Evolutionary conservation across 805 yeast species (phyloP).

Genomic region (Metschnikowia hibisci): DNA sequence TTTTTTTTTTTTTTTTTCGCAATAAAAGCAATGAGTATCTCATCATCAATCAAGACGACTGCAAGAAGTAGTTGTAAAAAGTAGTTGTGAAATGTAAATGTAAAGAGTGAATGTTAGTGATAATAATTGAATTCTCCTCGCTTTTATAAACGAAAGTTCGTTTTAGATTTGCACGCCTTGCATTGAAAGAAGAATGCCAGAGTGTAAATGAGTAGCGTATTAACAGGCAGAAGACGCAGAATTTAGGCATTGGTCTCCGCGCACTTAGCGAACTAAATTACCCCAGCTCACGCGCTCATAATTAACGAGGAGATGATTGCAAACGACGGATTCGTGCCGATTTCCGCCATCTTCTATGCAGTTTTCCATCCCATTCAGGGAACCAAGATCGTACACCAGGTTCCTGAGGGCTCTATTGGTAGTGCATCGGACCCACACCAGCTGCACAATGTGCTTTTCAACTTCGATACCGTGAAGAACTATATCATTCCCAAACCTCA

Average conservation of each 20-base stretch:
- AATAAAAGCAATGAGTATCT: too few species aligned
- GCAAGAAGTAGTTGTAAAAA: too few species aligned
- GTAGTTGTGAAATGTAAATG: too few species aligned
- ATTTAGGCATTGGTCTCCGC: background rate
- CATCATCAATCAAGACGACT: too few species aligned
- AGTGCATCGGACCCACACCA: conserved; percentile 9
- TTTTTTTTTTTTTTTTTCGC: too few species aligned
- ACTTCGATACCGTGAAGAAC: conserved; percentile 83
- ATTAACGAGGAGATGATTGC: conserved; percentile 24
- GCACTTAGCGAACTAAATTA: background rate
- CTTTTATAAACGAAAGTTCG: too few species aligned
- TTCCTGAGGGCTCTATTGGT: conserved; percentile 68
- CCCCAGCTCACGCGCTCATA: background rate
- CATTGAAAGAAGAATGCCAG: too few species aligned
- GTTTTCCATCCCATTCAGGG: conserved; percentile 96
- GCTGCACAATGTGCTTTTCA: conserved; percentile 40
- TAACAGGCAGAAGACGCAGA: too few species aligned
- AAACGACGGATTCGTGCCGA: conserved; percentile 76
- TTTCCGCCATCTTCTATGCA: conserved; percentile 81
- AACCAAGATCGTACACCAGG: conserved; percentile 85
- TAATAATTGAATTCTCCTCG: too few species aligned
- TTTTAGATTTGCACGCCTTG: too few species aligned
- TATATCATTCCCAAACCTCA: conserved; percentile 93
- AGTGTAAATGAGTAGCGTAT: too few species aligned
- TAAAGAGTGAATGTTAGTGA: too few species aligned